These are phyloP conservation scores for Capronia americana DNA, from an alignment of 2,329 filamentous ascomycete genomes.

Conservation along the genomic window DNA sequence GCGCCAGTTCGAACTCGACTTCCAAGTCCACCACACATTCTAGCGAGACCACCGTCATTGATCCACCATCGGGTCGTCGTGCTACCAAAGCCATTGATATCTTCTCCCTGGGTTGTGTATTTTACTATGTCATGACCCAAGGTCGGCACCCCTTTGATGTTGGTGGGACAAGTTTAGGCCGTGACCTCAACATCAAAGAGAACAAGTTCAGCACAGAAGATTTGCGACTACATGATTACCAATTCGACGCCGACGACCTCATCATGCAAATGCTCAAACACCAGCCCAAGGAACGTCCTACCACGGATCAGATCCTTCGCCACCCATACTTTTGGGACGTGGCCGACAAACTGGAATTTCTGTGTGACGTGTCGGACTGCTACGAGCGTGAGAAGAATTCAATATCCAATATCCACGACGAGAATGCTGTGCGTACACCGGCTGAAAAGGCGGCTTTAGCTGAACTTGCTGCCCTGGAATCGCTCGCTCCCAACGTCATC, in stretches of 20 bases:
- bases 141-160: conserved; percentile 93
- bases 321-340: conserved; percentile 97
- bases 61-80: conserved; percentile 69
- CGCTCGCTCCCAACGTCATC: conserved; percentile 56
- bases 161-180: conserved; percentile 84
- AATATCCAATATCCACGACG: conserved; percentile 37
- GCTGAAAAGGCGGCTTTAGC: conserved; percentile 39
- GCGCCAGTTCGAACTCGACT: conserved; percentile 58
- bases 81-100: conserved; percentile 97
- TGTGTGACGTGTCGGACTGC: conserved; percentile 96
- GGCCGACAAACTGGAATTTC: conserved; percentile 85
- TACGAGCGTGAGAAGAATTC: conserved; percentile 81
- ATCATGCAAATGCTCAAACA: conserved; percentile 79
- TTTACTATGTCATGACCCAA: conserved; percentile 96
- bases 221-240: conserved; percentile 79
- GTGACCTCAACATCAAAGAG: conserved; percentile 96
- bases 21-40: conserved; percentile 45
- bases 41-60: conserved; percentile 59
- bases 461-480: conserved; percentile 59
- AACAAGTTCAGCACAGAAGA: conserved; percentile 75
- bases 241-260: conserved; percentile 84
- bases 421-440: conserved; percentile 34
- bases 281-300: conserved; percentile 70
- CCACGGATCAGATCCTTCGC: conserved; percentile 78
- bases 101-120: conserved; percentile 96